These are phyloP conservation scores for Eruca vesicaria DNA, from an alignment of 441 rosid species.

Conservation along the genomic window DNA sequence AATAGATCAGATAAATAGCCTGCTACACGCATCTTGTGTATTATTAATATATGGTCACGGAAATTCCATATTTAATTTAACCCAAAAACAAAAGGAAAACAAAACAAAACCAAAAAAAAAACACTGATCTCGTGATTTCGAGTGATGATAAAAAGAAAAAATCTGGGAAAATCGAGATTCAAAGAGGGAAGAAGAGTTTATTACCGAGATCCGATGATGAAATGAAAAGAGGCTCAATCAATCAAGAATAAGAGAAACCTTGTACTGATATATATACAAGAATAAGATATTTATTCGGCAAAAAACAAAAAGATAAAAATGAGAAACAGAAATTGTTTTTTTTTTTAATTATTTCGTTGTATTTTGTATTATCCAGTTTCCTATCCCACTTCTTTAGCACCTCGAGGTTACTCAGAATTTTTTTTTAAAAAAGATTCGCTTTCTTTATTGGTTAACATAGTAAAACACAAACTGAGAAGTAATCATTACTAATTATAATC, in stretches of 20 bases:
- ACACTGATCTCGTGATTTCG: not conserved
- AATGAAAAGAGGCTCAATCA: not conserved
- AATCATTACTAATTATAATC: no score
- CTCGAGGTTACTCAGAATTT: not conserved
- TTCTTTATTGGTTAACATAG: no score
- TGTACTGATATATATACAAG: not conserved
- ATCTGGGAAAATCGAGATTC: conserved; percentile 6
- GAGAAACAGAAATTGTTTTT: not conserved
- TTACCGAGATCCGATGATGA: conserved; percentile 31
- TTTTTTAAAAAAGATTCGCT: no score
- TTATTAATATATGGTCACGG: no score
- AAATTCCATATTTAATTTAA: no score
- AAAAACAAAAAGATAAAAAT: not conserved
- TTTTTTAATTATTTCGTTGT: not conserved
- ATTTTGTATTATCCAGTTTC: no score
- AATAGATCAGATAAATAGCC: not conserved
- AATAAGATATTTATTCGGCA: not conserved
- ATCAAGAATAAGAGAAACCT: conserved; percentile 14
- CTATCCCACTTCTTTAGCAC: no score
- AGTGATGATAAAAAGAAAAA: not conserved
- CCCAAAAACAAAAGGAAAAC: no score
- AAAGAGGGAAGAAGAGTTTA: conserved; percentile 6
- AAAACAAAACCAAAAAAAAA: not conserved
- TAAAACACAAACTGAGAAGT: no score
- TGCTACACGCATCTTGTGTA: no score